A percentile compares a stretch with the other conserved stretches of the same genome.
Evolutionary conservation across 495 filamentous ascomycete genomes (phyloP).

Genomic region (Astrocystis sublimbata): DNA sequence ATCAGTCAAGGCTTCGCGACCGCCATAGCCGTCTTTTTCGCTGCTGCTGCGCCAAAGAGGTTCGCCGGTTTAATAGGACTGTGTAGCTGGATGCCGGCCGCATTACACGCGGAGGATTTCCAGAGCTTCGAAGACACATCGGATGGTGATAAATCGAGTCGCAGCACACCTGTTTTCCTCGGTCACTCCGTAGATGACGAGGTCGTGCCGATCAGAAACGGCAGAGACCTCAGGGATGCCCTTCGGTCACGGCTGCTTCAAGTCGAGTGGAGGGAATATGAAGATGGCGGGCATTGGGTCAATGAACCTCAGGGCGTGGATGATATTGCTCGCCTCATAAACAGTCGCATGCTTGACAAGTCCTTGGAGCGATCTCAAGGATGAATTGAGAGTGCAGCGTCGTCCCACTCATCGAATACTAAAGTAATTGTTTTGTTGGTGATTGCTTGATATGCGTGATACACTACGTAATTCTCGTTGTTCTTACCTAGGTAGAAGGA

Average conservation of each 20-base stretch:
- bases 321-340: conserved; percentile 50
- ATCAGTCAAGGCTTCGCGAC: conserved; percentile 48
- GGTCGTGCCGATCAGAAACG: conserved; percentile 49
- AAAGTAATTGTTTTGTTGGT: neutral
- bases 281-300: conserved; percentile 59
- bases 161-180: conserved; percentile 48
- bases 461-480: no score
- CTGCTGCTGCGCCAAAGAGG: conserved; percentile 20
- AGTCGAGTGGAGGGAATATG: conserved; percentile 54
- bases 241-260: conserved; percentile 38
- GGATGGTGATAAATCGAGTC: conserved; percentile 12
- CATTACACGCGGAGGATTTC: conserved; percentile 18
- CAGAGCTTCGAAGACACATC: neutral
- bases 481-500: no score
- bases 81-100: conserved; percentile 55
- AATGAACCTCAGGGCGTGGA: conserved; percentile 52
- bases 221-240: conserved; percentile 41
- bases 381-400: neutral
- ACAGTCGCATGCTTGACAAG: neutral
- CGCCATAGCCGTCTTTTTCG: conserved; percentile 44
- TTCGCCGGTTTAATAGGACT: conserved; percentile 55
- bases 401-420: neutral
- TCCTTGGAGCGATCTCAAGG: neutral
- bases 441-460: neutral
- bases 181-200: conserved; percentile 56